These are phyloP conservation scores for Salicornia ramosissima DNA, from an alignment of 148 eudicot genomes.

Conservation along the genomic window DNA sequence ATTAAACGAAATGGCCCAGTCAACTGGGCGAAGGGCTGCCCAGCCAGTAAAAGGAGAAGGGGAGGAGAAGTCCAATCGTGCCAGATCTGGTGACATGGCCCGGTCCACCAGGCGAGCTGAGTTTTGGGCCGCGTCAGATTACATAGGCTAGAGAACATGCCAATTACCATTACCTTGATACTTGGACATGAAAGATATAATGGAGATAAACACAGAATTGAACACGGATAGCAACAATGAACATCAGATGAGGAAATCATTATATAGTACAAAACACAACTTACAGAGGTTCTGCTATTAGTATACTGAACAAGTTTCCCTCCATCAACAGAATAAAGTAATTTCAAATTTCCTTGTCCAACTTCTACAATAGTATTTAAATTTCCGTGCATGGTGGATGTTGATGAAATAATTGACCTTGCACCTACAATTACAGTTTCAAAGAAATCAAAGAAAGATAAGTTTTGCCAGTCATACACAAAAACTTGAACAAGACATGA, in stretches of 20 bases:
- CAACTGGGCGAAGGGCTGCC: too few species aligned
- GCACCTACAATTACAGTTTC: constrained; percentile 33
- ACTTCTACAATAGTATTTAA: constrained; percentile 45
- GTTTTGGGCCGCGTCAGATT: too few species aligned
- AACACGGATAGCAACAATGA: background rate
- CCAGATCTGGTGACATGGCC: too few species aligned
- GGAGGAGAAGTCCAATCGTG: too few species aligned
- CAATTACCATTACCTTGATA: background rate
- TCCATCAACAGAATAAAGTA: constrained; percentile 49
- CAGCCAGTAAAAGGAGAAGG: too few species aligned
- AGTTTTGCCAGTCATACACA: background rate
- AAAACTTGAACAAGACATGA: constrained; percentile 2
- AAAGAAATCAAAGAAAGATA: constrained; percentile 6
- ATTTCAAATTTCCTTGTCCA: constrained; percentile 77
- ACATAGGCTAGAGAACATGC: background rate
- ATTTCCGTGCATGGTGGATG: constrained; percentile 28
- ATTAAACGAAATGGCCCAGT: too few species aligned
- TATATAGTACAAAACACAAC: constrained; percentile 22
- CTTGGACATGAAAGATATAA: background rate
- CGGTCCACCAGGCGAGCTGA: too few species aligned
- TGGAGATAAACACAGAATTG: background rate
- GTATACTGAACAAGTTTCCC: constrained; percentile 58
- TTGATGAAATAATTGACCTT: constrained; percentile 36
- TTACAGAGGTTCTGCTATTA: constrained; percentile 54
- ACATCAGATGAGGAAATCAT: background rate